Base-by-base conservation (phyloP, 1,284 basidiomycete species). In the Pyrrhoderma lamaoense region DNA sequence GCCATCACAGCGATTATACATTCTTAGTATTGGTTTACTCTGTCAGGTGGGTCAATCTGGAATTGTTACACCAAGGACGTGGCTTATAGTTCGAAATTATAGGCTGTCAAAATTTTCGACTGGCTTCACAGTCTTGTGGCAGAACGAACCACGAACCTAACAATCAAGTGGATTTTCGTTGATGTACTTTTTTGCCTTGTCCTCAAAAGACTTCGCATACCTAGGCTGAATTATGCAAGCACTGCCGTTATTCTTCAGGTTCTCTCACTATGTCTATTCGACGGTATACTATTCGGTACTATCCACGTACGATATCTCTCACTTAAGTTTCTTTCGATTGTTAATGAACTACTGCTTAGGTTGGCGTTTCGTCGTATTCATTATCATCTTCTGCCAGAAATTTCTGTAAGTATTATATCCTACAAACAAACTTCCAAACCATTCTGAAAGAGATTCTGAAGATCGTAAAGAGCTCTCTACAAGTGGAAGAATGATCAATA, bases 261-360 rank as follows among this genome's bases (percentile, higher is more conserved):
- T 35, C 55, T 76, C 5, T 59, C 70, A 1, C 62, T 87, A 1
- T 80, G 77, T 66, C 69, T 82, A 37, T 57, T 86, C 36, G 78
- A 91, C 62, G 83, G 79, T 2, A 51, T 87, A 18, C 61, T 89
- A 58, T 89, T 93, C 61, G 87, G 88, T 22, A 80, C 77, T 13
- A 74, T 86, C 27, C 50, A 52, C 23, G 54, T 56, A 31, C 27
- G 50, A 55, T 45, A 22, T 56, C 61, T 16, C 55, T 58, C 8
- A 51, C 53, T 8, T 52, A 47, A 31, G 11, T 18, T 43, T 58
- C 57, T 25, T 25, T 60, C 0, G 14, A 34, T 1, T 8, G 19
- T 53, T 1, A 45, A 22, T n/a, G 40, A 9, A 45, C 35, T 14
- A 57, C 42, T 34, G 1, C 31, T 16, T 22, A 76, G 69, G 58